Evolutionary conservation across 345 rosid species (phyloP), one percentile per base, ranked within the genome.

Genomic region (Salix suchowensis): DNA sequence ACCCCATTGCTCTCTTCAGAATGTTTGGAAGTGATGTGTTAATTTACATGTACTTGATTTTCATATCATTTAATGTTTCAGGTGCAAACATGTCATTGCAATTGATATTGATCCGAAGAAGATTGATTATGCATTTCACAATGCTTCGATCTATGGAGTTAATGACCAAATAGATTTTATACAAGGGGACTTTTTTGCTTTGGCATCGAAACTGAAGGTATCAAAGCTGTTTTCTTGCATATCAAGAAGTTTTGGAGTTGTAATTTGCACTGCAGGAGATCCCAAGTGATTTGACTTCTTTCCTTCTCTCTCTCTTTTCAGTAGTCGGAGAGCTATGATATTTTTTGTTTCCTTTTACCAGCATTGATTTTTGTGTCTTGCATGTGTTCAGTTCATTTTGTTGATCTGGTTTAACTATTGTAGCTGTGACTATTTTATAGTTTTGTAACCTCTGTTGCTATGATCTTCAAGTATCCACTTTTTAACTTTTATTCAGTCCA

Each of bases 141-240:
- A 96, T 78, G 99, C 99, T 67, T 76, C 85, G 72, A 82, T 96
- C 34, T 96, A 93, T 78, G 97, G 91, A 72, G 94, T 93, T 74
- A 84, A 78, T 80, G 91, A 89, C 82, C 83, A 71, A 61, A 93
- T 96, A 78, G 97, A 96, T 84, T 96, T 96, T 78, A 46, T 93
- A 32, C 80, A 46, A 39, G 99, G 96, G 48, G 92, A 93, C 85
- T 92, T 88, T 79, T 96, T 93, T 78, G 77, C 71, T 68, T 78
- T 93, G 86, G 96, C 99, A 0, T 87, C 86, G 69, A 86, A 78
- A 67, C 81, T 93, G 80, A 91, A 93, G 98, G 98, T 91, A 84
- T 46, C 67, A 21, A 34, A 70, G 72, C 64, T 37, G 21, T 23
- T 37, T 52, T 50, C 36, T 77, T 34, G 19, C 54, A 32, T 37